Base-by-base conservation (phyloP, 2,329 filamentous ascomycete genomes). In the Ploettnerulaceae sp. region DNA sequence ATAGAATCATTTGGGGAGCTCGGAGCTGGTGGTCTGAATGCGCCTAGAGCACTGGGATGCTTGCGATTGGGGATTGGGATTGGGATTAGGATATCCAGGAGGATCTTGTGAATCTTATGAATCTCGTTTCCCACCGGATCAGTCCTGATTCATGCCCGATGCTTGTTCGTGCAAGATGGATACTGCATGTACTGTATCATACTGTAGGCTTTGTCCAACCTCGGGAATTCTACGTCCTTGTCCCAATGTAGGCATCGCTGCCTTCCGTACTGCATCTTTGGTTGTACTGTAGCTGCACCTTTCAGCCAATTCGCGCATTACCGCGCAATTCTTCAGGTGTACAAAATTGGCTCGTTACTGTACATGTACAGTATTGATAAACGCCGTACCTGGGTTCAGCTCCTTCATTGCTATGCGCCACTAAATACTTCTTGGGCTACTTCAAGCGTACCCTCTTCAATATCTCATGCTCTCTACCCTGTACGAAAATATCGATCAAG, bases 391-490 rank as follows among this genome's bases (percentile, higher is more conserved):
- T 33, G 41, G 18, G 38, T 8, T 40, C 31, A 29, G 25, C 15
- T 40, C 44, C 45, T 45, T 48, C 41, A 52, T 46, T 45, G 29
- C 33, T 36, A 20, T 25, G 33, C 33, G 37, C 49, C 42, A 41
- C 40, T 15, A 45, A 41, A 24, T 28, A 26, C 33, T 25, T 35
- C 18, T 42, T 33, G 28, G 28, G 18, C 8, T 28, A 45, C 34
- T 24, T 18, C 33, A 39, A 36, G 42, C 45, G 47, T 46, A 34
- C 31, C 35, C 39, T 43, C 24, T 26, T 44, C 20, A 21, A 37
- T 14, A 29, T 26, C 15, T 18, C 15, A 38, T 42, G 25, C 34
- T 18, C 18, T 35, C 32, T 35, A 20, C 40, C 48, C 24, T 48
- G 45, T 36, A 38, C 22, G 17, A 31, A 26, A 28, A 15, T 34